Evolutionary conservation across 202 grass and related monocot species (phyloP), one percentile per base, ranked within the genome.

Genomic region (Saccharum hybrid): DNA sequence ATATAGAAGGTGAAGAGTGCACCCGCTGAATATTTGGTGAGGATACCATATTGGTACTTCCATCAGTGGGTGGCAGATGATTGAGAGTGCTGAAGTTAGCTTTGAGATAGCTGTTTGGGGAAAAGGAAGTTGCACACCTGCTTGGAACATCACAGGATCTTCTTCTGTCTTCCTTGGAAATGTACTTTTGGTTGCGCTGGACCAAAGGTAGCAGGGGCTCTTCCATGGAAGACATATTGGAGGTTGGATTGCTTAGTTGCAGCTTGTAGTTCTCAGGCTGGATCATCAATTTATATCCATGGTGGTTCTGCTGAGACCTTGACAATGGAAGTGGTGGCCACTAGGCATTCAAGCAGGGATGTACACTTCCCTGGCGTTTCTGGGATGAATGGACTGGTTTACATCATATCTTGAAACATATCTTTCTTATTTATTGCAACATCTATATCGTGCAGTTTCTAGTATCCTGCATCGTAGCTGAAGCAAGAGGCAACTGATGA

Each of bases 1-100:
- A 85, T 42, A 92, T 85, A 51, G 93, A 88, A 82, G 90, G 93
- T 12, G 90, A 90, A 76, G 93, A 95, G 59, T 72, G 41, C 43
- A 77, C 88, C 38, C 83, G 68, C 71, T 85, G 83, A 49, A 92
- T 75, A 54, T 64, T 45, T 79, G 52, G 41, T 56, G 90, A 39
- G 76, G 80, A 37, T 49, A 30, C 52, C 43, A 8, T 72, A 36
- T 74, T 69, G 77, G 59, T 82, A 22, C 18, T 85, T 82, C 68
- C 38, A 7, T 41, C 65, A 51, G 76, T 77, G 64, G 68, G 7
- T 23, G 68, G 86, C 31, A 75, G 68, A 37, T 70, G 82, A 63
- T 76, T 51, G 28, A 34, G 66, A 52, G 60, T 22, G 40, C 40
- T 76, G 49, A 42, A 26, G 6, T 62, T 83, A 74, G 33, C 46